These are phyloP conservation scores for Fraxinus paxiana DNA, from an alignment of 305 asterid species.

Conservation along the genomic window DNA sequence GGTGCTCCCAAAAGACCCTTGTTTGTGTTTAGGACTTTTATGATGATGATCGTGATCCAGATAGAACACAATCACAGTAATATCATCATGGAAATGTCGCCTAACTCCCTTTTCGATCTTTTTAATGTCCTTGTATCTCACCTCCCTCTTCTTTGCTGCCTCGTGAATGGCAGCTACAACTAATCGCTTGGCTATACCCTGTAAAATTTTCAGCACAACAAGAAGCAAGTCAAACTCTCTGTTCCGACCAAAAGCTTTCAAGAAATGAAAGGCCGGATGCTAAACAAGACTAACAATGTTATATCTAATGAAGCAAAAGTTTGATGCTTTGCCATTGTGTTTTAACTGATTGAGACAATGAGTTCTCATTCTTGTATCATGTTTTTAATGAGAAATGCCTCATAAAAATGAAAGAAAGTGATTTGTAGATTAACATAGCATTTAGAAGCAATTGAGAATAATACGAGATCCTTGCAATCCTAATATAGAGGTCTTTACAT, in stretches of 20 bases:
- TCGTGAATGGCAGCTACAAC: conserved; percentile 72
- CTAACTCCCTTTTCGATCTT: conserved; percentile 81
- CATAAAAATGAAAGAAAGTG: neutral
- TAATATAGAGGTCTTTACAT: neutral
- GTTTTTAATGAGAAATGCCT: neutral
- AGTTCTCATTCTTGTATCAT: neutral
- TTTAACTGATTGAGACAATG: neutral
- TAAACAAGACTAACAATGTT: neutral
- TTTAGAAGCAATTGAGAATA: neutral
- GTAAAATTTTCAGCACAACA: conserved; percentile 22
- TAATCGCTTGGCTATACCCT: conserved; percentile 92
- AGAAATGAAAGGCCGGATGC: neutral
- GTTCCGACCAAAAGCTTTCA: neutral
- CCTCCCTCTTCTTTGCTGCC: conserved; percentile 89
- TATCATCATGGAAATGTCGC: conserved; percentile 92
- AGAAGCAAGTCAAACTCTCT: neutral
- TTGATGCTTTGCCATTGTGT: neutral
- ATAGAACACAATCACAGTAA: conserved; percentile 72
- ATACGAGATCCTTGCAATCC: neutral
- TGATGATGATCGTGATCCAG: conserved; percentile 60
- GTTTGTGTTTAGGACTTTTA: conserved; percentile 28
- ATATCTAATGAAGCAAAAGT: neutral
- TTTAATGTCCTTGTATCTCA: conserved; percentile 64
- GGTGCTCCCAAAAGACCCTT: conserved; percentile 38
- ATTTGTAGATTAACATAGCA: neutral